These are phyloP conservation scores for Eucommia ulmoides DNA, from an alignment of 257 asterid genomes.

Conservation along the genomic window DNA sequence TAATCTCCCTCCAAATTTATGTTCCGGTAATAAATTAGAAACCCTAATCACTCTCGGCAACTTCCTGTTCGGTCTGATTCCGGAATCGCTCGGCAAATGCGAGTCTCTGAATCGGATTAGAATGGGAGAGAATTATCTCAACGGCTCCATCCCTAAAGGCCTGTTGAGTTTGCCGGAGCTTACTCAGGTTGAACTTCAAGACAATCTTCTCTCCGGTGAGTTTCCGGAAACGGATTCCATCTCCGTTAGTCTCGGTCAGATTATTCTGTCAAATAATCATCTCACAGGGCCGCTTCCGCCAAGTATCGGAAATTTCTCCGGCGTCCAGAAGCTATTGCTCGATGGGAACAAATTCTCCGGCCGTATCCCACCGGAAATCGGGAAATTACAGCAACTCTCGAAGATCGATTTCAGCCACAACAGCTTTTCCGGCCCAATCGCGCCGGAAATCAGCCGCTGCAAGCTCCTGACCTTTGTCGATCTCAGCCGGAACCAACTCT, in stretches of 20 bases:
- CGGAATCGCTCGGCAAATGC: slow-evolving; percentile 69
- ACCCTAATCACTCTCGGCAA: slow-evolving; percentile 71
- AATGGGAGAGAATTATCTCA: slow-evolving; percentile 83
- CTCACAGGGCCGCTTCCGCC: slow-evolving; percentile 67
- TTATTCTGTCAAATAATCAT: slow-evolving; percentile 75
- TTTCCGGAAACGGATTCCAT: slow-evolving; percentile 40
- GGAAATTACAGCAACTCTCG: slow-evolving; percentile 81
- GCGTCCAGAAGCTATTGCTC: slow-evolving; percentile 83
- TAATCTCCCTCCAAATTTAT: slow-evolving; percentile 56
- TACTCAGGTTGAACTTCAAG: slow-evolving; percentile 80
- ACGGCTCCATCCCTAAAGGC: slow-evolving; percentile 78
- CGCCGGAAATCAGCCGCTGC: slow-evolving; percentile 70
- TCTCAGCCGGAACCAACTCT: slow-evolving; percentile 72
- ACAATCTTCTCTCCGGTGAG: slow-evolving; percentile 62
- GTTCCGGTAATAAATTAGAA: slow-evolving; percentile 49
- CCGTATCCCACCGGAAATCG: slow-evolving; percentile 60
- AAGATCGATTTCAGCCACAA: slow-evolving; percentile 89
- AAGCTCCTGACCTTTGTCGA: slow-evolving; percentile 75
- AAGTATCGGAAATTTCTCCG: slow-evolving; percentile 68
- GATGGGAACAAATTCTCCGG: slow-evolving; percentile 90
- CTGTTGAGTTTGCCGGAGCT: slow-evolving; percentile 63
- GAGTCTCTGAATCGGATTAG: slow-evolving; percentile 61
- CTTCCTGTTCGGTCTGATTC: slow-evolving; percentile 79
- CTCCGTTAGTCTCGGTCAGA: slow-evolving; percentile 59
- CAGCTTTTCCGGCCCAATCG: slow-evolving; percentile 49